Evolutionary conservation across 371 early-diverging fungal genomes (phyloP).

Genomic region (Saksenaea oblongispora): DNA sequence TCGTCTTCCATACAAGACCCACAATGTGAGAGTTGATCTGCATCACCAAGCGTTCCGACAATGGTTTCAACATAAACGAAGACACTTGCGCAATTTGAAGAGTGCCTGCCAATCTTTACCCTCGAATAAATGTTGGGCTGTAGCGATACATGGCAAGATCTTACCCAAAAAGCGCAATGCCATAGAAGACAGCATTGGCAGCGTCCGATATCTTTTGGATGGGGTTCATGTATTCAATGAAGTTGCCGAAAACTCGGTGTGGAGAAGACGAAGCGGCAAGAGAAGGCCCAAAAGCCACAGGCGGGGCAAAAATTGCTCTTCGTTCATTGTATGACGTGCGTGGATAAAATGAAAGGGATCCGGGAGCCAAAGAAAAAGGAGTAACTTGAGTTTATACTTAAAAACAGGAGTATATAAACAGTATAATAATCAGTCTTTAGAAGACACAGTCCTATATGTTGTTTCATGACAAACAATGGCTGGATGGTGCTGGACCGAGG

Average conservation of each 20-base stretch:
- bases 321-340: too few species aligned
- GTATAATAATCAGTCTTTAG: too few species aligned
- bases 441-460: too few species aligned
- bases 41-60: slow-evolving; percentile 54
- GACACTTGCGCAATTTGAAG: slow-evolving; percentile 60
- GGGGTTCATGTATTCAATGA: slow-evolving; percentile 16
- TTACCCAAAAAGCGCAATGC: slow-evolving; percentile 48
- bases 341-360: too few species aligned
- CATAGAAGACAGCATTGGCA: slow-evolving; percentile 31
- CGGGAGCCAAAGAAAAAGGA: too few species aligned
- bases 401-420: too few species aligned
- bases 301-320: not conserved
- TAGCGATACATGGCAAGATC: not conserved
- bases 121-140: not conserved
- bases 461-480: too few species aligned
- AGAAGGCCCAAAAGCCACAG: not conserved
- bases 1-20: slow-evolving; percentile 63
- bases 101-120: slow-evolving; percentile 38
- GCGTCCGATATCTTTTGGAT: slow-evolving; percentile 35
- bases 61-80: slow-evolving; percentile 55
- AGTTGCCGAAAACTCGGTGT: not conserved
- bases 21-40: slow-evolving; percentile 61
- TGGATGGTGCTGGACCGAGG: too few species aligned
- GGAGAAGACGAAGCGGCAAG: not conserved
- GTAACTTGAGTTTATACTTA: too few species aligned